phyloP scores from a whole-genome alignment of 2,329 filamentous ascomycete species.

The Fusarium avenaceum region DNA sequence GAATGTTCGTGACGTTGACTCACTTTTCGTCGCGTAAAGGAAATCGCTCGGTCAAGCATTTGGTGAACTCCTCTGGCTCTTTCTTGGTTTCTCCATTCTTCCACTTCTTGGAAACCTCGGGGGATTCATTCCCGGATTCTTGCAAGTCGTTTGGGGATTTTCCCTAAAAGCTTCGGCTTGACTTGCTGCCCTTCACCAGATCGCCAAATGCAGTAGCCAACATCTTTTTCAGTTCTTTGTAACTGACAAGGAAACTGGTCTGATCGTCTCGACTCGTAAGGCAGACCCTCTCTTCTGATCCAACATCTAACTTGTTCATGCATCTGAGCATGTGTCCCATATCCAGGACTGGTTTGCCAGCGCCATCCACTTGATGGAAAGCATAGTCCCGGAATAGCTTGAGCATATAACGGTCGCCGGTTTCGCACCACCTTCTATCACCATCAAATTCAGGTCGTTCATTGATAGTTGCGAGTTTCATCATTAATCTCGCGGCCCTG shows the following conservation, averaged over 20 bases:
- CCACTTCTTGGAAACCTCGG: background rate
- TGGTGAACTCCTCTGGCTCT: background rate
- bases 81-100: background rate
- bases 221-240: constrained; percentile 85
- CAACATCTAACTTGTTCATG: constrained; percentile 93
- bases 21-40: constrained; percentile 15
- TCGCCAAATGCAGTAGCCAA: constrained; percentile 70
- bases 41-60: background rate
- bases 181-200: constrained; percentile 63
- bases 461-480: constrained; percentile 88
- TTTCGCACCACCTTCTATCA: constrained; percentile 87
- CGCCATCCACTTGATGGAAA: constrained; percentile 92
- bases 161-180: constrained; percentile 54
- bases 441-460: constrained; percentile 89
- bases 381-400: constrained; percentile 98
- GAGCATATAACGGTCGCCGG: constrained; percentile 89
- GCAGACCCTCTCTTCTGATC: constrained; percentile 86
- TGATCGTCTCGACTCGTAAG: constrained; percentile 92
- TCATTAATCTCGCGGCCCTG: constrained; percentile 81
- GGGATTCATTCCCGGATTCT: background rate
- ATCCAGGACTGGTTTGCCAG: constrained; percentile 86
- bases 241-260: constrained; percentile 88
- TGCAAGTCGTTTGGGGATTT: constrained; percentile 9
- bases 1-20: constrained; percentile 31
- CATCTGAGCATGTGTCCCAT: constrained; percentile 88